Evolutionary conservation across 768 basidiomycete species (phyloP).

Genomic region (Suillus tomentosus): DNA sequence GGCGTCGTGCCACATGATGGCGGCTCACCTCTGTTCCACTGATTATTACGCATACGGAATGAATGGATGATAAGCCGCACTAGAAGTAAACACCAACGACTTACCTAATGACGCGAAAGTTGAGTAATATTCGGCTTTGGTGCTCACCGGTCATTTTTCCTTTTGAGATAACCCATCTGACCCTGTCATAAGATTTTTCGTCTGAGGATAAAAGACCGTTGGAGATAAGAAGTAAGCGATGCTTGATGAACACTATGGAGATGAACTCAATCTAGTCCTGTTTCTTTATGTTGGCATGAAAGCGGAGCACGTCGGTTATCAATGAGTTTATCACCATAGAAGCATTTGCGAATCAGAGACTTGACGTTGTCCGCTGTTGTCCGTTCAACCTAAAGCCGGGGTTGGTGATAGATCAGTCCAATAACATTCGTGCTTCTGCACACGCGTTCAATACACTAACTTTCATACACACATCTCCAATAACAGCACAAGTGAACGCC

Average conservation of each 20-base stretch:
- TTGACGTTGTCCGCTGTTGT: background rate
- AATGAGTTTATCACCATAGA: background rate
- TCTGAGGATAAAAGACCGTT: background rate
- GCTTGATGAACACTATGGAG: background rate
- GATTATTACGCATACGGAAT: background rate
- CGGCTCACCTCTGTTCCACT: background rate
- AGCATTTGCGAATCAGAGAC: background rate
- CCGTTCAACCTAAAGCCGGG: background rate
- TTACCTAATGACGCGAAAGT: conserved; percentile 3
- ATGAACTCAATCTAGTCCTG: too few species aligned
- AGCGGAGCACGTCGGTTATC: background rate
- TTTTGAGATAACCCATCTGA: background rate
- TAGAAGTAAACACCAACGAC: background rate
- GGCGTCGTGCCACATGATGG: background rate
- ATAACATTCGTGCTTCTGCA: background rate
- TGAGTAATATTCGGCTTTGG: background rate
- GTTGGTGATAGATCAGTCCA: background rate
- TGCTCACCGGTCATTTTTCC: background rate
- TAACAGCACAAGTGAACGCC: background rate
- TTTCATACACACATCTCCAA: background rate
- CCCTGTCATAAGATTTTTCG: background rate
- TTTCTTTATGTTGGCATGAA: background rate
- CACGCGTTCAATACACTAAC: background rate
- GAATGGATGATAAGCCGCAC: background rate
- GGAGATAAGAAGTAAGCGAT: background rate